These are phyloP conservation scores for Saururus chinensis DNA, from an alignment of 164 flowering plant species.

Conservation along the genomic window DNA sequence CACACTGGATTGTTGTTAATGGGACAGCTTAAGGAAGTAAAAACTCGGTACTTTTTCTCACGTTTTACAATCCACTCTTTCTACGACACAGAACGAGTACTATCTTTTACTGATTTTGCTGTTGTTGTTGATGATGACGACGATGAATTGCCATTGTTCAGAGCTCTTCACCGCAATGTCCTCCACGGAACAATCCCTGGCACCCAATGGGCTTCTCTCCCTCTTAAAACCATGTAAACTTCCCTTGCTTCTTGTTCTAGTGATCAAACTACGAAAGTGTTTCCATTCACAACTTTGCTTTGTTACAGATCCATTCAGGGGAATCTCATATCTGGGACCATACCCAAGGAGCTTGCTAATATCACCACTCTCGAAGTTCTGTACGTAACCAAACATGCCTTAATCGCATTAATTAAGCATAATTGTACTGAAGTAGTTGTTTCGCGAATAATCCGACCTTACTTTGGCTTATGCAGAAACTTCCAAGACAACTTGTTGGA, in stretches of 20 bases:
- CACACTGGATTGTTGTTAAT: no score
- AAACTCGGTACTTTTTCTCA: no score
- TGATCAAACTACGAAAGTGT: background rate
- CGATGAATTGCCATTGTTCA: conserved; percentile 13
- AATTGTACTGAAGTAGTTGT: background rate
- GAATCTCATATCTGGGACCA: conserved; percentile 16
- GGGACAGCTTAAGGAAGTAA: no score
- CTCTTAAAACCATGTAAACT: conserved; percentile 37
- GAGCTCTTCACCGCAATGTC: conserved; percentile 59
- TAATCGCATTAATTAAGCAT: background rate
- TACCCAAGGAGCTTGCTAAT: conserved; percentile 16
- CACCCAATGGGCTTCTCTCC: conserved; percentile 43
- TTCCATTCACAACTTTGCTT: no score
- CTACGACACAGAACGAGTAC: no score
- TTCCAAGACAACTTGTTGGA: conserved; percentile 22
- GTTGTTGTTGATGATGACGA: no score
- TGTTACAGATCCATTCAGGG: conserved; percentile 42
- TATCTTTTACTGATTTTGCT: no score
- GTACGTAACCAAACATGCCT: conserved; percentile 14
- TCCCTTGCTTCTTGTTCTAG: background rate
- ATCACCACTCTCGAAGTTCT: conserved; percentile 33
- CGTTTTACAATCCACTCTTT: no score
- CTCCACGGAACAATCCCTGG: conserved; percentile 61
- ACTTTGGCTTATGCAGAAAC: conserved; percentile 8
- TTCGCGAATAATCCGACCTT: background rate